Percentiles rank a stretch among this genome's conserved stretches.
Conservation (phyloP, 345 rosid genomes). For the Acer saccharum region DNA sequence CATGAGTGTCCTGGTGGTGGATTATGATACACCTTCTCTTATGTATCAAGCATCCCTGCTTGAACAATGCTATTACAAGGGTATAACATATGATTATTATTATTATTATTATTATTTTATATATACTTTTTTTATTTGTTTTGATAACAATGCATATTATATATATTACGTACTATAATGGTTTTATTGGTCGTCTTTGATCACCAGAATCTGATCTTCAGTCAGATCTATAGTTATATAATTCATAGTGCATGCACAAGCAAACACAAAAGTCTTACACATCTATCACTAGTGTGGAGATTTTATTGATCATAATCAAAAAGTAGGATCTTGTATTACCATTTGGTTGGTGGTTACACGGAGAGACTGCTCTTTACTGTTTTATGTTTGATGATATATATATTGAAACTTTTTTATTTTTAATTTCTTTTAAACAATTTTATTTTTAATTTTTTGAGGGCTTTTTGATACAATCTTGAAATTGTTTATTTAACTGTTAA, state of each 20-base stretch:
- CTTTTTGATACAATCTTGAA: neutral
- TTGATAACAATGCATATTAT: neutral
- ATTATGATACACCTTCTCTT: conserved; percentile 42
- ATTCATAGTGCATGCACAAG: neutral
- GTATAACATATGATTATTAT: conserved; percentile 20
- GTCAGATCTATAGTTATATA: too few species aligned
- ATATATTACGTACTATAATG: neutral
- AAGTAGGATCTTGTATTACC: too few species aligned
- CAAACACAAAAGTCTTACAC: neutral
- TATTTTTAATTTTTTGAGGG: too few species aligned
- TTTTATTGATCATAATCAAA: neutral
- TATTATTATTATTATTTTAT: neutral
- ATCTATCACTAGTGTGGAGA: neutral
- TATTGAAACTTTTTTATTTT: too few species aligned
- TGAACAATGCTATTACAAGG: conserved; percentile 34
- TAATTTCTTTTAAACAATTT: too few species aligned
- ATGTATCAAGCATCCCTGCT: conserved; percentile 34
- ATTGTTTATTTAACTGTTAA: neutral
- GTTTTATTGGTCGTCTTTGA: neutral
- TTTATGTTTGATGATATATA: neutral
- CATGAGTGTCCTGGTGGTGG: conserved; percentile 39
- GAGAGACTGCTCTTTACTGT: neutral
- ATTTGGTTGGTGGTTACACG: too few species aligned
- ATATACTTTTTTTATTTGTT: neutral
- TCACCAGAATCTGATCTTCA: neutral